A percentile compares a stretch with the other conserved stretches of the same genome.
Conservation (phyloP, 768 basidiomycete species). For the Coprinopsis strossmayeri region DNA sequence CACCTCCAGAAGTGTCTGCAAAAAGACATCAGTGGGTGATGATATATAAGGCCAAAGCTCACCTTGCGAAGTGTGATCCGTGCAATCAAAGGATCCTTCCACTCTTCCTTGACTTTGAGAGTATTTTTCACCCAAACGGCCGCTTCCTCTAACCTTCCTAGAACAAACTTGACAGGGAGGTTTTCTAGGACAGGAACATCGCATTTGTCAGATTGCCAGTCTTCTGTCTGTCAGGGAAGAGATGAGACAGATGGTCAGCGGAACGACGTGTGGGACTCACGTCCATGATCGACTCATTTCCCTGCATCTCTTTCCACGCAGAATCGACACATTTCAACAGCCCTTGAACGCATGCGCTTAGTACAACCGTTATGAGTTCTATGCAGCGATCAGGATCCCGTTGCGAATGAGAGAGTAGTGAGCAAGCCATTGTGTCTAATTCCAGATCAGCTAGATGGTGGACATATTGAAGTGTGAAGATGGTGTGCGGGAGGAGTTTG, state of each 20-base stretch:
- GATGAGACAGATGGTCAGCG: too few relatives aligned
- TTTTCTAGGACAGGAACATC: conserved; percentile 71
- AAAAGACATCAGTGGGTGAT: neutral
- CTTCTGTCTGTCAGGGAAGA: conserved; percentile 67
- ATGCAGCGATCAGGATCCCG: conserved; percentile 44
- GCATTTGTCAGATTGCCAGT: conserved; percentile 87
- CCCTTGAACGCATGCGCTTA: conserved; percentile 61
- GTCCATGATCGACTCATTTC: conserved; percentile 61
- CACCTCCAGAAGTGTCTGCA: conserved; percentile 43
- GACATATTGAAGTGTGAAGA: conserved; percentile 72
- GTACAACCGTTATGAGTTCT: conserved; percentile 60
- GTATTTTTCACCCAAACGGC: conserved; percentile 46
- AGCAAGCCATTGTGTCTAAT: conserved; percentile 38
- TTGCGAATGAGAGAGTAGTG: conserved; percentile 12
- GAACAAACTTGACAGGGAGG: conserved; percentile 44
- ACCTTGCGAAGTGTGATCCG: conserved; percentile 59
- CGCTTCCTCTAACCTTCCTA: conserved; percentile 54
- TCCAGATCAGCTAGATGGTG: conserved; percentile 59
- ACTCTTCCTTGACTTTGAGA: conserved; percentile 34
- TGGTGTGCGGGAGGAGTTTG: conserved; percentile 78
- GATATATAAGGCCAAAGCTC: conserved; percentile 3
- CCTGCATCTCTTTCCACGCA: conserved; percentile 75
- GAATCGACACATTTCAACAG: conserved; percentile 79
- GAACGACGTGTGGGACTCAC: too few relatives aligned
- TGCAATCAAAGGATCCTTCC: conserved; percentile 45